Conservation (phyloP, 495 filamentous ascomycete species). For the Talaromyces borbonicus region DNA sequence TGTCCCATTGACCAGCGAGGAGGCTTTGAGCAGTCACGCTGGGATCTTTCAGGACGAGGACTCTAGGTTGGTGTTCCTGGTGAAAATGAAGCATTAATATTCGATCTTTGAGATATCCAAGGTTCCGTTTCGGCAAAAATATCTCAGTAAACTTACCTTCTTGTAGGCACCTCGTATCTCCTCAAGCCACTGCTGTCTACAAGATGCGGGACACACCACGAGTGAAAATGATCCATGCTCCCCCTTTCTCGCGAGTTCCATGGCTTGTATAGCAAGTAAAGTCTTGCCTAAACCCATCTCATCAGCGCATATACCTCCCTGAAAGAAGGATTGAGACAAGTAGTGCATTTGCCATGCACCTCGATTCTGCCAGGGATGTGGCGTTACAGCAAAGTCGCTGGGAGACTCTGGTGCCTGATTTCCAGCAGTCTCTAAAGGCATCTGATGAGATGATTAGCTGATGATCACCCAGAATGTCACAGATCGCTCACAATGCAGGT, state of each 20-base stretch:
- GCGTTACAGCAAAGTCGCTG: background rate
- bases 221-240: background rate
- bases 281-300: constrained; percentile 3
- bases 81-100: background rate
- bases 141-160: background rate
- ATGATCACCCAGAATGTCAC: background rate
- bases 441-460: background rate
- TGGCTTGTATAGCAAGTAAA: background rate
- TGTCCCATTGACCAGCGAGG: background rate
- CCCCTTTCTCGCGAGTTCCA: background rate
- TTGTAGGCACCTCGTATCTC: background rate
- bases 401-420: background rate
- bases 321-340: background rate
- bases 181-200: background rate
- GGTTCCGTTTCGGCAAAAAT: too few species aligned
- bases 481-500: background rate
- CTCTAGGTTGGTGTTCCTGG: background rate
- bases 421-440: background rate
- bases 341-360: background rate
- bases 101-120: background rate
- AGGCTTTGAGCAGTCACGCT: background rate
- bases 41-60: background rate
- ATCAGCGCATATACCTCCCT: constrained; percentile 1
- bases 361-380: background rate
- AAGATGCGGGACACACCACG: background rate